These are phyloP conservation scores for Talaromyces adpressus DNA, from an alignment of 495 filamentous ascomycete species.

Conservation along the genomic window DNA sequence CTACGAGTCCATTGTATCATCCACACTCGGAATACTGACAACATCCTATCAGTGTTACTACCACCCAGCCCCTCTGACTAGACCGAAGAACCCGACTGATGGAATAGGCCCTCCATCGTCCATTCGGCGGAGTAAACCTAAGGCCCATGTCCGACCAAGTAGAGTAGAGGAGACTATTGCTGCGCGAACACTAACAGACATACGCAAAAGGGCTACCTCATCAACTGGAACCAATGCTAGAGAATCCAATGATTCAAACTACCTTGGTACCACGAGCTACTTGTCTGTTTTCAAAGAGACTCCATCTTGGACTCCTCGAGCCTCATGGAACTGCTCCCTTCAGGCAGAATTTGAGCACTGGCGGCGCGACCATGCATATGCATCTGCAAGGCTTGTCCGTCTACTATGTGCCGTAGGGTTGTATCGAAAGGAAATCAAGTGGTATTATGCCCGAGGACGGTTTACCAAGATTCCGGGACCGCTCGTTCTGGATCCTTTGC, in stretches of 20 bases:
- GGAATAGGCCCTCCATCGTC: neutral
- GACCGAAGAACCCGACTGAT: neutral
- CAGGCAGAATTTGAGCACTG: slow-evolving; percentile 7
- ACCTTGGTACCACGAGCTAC: slow-evolving; percentile 13
- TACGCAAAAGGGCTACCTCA: neutral
- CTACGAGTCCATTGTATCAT: neutral
- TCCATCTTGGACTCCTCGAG: neutral
- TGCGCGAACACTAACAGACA: neutral
- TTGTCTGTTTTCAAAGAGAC: slow-evolving; percentile 11
- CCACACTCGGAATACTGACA: neutral
- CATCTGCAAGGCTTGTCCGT: slow-evolving; percentile 19
- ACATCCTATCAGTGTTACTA: slow-evolving; percentile 14
- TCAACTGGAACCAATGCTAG: neutral
- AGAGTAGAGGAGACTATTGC: neutral
- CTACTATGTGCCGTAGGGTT: slow-evolving; percentile 7
- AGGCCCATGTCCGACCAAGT: neutral
- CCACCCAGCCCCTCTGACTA: slow-evolving; percentile 22
- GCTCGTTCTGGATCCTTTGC: slow-evolving; percentile 5
- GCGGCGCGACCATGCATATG: slow-evolving; percentile 8
- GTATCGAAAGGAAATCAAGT: slow-evolving; percentile 9
- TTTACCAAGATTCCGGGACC: slow-evolving; percentile 12
- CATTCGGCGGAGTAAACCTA: neutral
- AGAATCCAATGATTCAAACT: neutral
- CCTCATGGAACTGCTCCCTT: neutral
- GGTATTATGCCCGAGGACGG: slow-evolving; percentile 6